Evolutionary conservation across 345 rosid species (phyloP), one percentile per base, ranked within the genome.

Genomic region (Salix exigua): DNA sequence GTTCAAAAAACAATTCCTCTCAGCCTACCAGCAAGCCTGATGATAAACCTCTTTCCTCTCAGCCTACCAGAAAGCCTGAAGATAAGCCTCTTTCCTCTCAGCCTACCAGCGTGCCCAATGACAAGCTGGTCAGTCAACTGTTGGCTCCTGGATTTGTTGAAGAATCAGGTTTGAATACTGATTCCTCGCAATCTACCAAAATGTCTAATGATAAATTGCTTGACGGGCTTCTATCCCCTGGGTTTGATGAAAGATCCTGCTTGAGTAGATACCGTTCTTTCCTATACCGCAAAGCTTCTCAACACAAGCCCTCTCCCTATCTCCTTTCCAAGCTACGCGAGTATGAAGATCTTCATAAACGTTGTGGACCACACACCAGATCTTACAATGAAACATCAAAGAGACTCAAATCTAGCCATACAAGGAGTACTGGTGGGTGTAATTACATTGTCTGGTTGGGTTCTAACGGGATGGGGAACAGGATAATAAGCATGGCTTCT

Each of bases 401-500:
- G 30, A 28, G 38, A 19, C 40, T 65, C 31, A 18, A 65, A 14
- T 8, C 66, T 13, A 23, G 11, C 3, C 72, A 14, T 58, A 65
- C 21, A 18, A 70, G 33, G 18, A 28, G 44, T 17, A 42, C 64
- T 17, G 8, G 42, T 10, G 31, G 7, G 67, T 80, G 82, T 55
- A 80, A 80, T 26, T 80, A 75, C 75, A 50, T 75, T 18, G 67
- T 75, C 38, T 75, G 82, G 82, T 4, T 64, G 48, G 62, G 75
- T n/a, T 70, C 71, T 31, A 80, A 80, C 17, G 82, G 82, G 2
- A 51, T 75, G 61, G 82, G 82, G 40, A 80, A 80, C 72, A 80
- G 78, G 50, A 80, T 80, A 42, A 6, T 75, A 44, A 80, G 82
- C 72, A 75, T 75, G 78, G 78, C 68, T 28, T 30, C 82, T 13